Evolutionary conservation across 1,284 basidiomycete genomes (phyloP).

Genomic region (Phellopilus nigrolimitatus): DNA sequence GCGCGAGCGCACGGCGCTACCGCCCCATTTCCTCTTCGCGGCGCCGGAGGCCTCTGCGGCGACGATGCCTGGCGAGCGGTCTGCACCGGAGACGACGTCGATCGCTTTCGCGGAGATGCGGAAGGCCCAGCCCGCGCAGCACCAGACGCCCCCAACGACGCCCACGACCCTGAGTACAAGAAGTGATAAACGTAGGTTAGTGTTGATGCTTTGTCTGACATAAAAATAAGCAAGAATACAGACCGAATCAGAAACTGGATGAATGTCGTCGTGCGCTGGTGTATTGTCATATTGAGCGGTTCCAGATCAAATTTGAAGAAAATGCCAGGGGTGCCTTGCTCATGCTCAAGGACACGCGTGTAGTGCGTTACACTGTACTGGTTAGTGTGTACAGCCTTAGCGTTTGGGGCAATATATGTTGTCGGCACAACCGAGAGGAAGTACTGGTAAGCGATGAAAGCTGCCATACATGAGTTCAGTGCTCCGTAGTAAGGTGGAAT

Average conservation of each 20-base stretch:
- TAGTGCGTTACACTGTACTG: conserved; percentile 98
- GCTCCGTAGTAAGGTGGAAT: neutral
- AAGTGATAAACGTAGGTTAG: conserved; percentile 25
- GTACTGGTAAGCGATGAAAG: conserved; percentile 95
- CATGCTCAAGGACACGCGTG: conserved; percentile 71
- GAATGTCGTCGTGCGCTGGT: conserved; percentile 82
- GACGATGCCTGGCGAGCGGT: conserved; percentile 52
- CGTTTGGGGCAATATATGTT: conserved; percentile 75
- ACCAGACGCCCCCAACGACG: conserved; percentile 78
- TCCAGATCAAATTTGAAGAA: conserved; percentile 98
- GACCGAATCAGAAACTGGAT: conserved; percentile 80
- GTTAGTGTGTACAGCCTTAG: conserved; percentile 68
- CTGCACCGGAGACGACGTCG: conserved; percentile 60
- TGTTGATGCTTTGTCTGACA: neutral
- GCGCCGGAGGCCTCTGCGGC: conserved; percentile 55
- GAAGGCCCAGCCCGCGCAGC: conserved; percentile 74
- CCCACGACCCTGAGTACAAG: conserved; percentile 69
- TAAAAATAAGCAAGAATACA: conserved; percentile 65
- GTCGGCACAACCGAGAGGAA: conserved; percentile 95
- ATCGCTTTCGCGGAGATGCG: conserved; percentile 62
- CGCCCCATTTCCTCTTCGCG: conserved; percentile 42
- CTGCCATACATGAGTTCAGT: conserved; percentile 35
- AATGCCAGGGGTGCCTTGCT: conserved; percentile 83
- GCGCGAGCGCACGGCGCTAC: conserved; percentile 42
- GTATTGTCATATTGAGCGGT: conserved; percentile 79